A percentile compares a stretch with the other conserved stretches of the same genome.
Conservation (phyloP, 2,329 filamentous ascomycete genomes). For the Cryphonectria japonica region DNA sequence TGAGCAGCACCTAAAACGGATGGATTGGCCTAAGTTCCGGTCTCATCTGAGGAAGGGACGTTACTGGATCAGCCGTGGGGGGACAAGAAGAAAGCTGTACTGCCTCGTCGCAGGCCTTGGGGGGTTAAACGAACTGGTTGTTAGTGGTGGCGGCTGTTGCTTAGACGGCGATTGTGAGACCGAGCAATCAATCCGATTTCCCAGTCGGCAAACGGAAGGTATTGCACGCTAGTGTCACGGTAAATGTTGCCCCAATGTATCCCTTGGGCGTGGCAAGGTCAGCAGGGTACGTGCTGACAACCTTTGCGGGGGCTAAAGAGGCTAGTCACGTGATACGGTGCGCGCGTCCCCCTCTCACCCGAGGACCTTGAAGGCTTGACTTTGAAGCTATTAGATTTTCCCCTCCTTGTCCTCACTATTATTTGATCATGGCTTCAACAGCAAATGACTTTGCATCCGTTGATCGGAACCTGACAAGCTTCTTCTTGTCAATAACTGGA, state of each 20-base stretch:
- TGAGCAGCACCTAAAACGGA: background rate
- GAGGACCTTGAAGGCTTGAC: background rate
- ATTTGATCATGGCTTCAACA: background rate
- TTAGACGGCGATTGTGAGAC: conserved; percentile 4
- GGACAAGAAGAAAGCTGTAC: background rate
- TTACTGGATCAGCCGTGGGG: background rate
- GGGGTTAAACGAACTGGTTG: background rate
- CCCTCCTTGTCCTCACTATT: background rate
- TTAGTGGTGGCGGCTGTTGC: background rate
- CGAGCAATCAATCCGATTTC: conserved; percentile 13
- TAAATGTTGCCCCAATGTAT: conserved; percentile 5
- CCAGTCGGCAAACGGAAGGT: conserved; percentile 16
- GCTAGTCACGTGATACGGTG: background rate
- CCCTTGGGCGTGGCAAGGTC: conserved; percentile 3
- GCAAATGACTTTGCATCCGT: background rate
- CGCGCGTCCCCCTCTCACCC: background rate
- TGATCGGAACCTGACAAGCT: background rate
- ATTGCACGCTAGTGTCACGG: too few species aligned
- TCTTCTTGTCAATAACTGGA: background rate
- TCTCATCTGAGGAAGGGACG: background rate
- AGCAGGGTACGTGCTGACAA: conserved; percentile 4
- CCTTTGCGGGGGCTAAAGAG: background rate
- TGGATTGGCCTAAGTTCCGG: background rate
- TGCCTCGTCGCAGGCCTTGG: background rate
- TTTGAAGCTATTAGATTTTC: background rate